Evolutionary conservation across 768 basidiomycete species (phyloP).

Genomic region (Pulveroboletus ravenelii): DNA sequence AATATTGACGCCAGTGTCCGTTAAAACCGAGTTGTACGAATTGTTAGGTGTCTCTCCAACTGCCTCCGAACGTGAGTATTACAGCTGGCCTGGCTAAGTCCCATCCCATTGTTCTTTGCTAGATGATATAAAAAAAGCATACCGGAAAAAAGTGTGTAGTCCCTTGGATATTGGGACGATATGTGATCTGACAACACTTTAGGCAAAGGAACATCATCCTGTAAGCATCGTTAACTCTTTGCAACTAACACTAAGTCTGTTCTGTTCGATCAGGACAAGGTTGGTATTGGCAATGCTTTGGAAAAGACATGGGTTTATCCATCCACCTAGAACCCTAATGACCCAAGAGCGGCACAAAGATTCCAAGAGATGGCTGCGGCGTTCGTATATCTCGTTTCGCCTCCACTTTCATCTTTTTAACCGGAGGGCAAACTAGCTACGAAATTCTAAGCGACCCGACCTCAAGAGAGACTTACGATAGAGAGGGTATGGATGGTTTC

Average conservation of each 20-base stretch:
- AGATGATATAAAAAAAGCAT: constrained; percentile 93
- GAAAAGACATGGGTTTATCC: not conserved
- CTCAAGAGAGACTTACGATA: constrained; percentile 67
- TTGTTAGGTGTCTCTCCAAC: constrained; percentile 67
- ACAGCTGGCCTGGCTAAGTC: not conserved
- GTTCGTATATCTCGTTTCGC: constrained; percentile 41
- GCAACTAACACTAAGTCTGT: not conserved
- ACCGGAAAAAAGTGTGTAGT: constrained; percentile 76
- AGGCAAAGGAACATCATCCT: constrained; percentile 88
- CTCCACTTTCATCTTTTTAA: constrained; percentile 3
- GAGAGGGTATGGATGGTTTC: constrained; percentile 66
- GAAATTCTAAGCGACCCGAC: constrained; percentile 75
- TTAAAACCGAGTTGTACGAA: constrained; percentile 83
- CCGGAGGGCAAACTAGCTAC: constrained; percentile 46
- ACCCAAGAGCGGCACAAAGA: constrained; percentile 74
- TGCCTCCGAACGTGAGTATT: constrained; percentile 63
- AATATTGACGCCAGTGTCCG: constrained; percentile 46
- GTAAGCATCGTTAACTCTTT: constrained; percentile 39
- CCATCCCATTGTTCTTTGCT: constrained; percentile 9
- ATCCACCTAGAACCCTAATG: constrained; percentile 69
- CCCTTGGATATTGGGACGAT: not conserved
- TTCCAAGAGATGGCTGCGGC: constrained; percentile 90
- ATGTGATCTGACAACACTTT: constrained; percentile 15
- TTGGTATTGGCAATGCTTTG: constrained; percentile 21
- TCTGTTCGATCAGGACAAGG: constrained; percentile 57